phyloP scores from a whole-genome alignment of 768 basidiomycete species.

The Suillus subluteus region DNA sequence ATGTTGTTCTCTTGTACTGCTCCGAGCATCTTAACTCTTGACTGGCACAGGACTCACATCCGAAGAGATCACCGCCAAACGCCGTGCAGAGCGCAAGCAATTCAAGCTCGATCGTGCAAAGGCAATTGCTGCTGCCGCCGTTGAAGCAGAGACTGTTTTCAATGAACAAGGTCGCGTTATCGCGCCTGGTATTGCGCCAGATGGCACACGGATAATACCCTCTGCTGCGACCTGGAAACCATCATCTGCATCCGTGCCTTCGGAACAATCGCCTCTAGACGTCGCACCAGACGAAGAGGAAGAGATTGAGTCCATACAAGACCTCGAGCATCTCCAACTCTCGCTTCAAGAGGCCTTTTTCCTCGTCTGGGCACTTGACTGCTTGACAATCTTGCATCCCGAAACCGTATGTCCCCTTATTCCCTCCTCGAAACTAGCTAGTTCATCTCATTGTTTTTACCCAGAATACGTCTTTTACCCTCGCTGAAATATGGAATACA shows the following conservation, averaged over 20 bases:
- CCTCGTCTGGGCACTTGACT: slow-evolving; percentile 81
- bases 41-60: slow-evolving; percentile 68
- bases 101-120: slow-evolving; percentile 92
- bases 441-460: slow-evolving; percentile 5
- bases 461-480: slow-evolving; percentile 57
- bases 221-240: slow-evolving; percentile 85
- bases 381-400: slow-evolving; percentile 70
- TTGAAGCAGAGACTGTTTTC: slow-evolving; percentile 80
- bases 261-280: slow-evolving; percentile 23
- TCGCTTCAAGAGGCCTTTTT: slow-evolving; percentile 91
- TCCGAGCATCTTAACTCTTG: not conserved
- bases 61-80: slow-evolving; percentile 89
- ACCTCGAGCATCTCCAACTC: slow-evolving; percentile 90
- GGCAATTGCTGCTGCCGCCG: slow-evolving; percentile 82
- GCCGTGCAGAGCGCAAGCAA: slow-evolving; percentile 85
- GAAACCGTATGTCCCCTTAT: slow-evolving; percentile 55
- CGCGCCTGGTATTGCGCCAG: slow-evolving; percentile 58
- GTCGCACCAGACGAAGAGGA: slow-evolving; percentile 40
- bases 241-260: slow-evolving; percentile 26
- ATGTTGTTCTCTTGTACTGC: slow-evolving; percentile 16
- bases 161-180: slow-evolving; percentile 67
- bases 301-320: slow-evolving; percentile 60
- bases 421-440: slow-evolving; percentile 10
- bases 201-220: slow-evolving; percentile 54
- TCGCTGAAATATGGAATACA: slow-evolving; percentile 62